Evolutionary conservation across 2,329 filamentous ascomycete genomes (phyloP), one percentile per base, ranked within the genome.

Genomic region (Diaporthe batatas): DNA sequence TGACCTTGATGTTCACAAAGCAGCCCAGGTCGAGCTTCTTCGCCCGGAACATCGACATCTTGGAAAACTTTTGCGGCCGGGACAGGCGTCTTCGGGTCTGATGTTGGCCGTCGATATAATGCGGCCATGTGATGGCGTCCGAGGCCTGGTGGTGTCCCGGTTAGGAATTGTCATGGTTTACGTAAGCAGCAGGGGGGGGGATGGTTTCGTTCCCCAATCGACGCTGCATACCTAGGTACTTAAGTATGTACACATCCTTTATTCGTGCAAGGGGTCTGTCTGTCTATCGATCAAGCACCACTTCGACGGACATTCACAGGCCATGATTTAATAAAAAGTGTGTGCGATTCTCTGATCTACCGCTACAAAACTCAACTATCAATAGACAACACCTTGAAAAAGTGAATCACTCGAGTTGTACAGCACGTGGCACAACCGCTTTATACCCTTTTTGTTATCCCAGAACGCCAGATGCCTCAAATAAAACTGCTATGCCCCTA

Each of bases 1-100:
- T 93, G 77, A 94, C 90, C 77, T 92, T 92, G 82, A 92, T 90
- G 81, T 98, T 98, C 85, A 97, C 84, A 81, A 93, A 98, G 81
- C 94, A 94, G 82, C 93, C 92, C 77, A 98, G 86, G 78, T 98
- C 95, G 78, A 98, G 91, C 87, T 92, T 95, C 85, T 97, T 97
- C 42, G 95, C 88, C 78, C 95, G 89, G 84, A 98, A 98, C 86
- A 95, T 93, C 62, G 94, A 92, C 92, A 94, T 94, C 75, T 77
- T 90, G 86, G 67, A n/a, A 7, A 32, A 44, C 11, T 25, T 23
- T 29, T 39, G 47, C 21, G 57, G 67, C 49, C 65, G 58, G 72
- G 34, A 29, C 18, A n/a, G 16, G 21, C 58, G 64, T 68, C 39
- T 49, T 62, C 34, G n/a, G 68, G 53, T 44, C 44, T 42, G 64